Conservation (phyloP, 2,329 filamentous ascomycete species). For the Aspergillus neotritici region DNA sequence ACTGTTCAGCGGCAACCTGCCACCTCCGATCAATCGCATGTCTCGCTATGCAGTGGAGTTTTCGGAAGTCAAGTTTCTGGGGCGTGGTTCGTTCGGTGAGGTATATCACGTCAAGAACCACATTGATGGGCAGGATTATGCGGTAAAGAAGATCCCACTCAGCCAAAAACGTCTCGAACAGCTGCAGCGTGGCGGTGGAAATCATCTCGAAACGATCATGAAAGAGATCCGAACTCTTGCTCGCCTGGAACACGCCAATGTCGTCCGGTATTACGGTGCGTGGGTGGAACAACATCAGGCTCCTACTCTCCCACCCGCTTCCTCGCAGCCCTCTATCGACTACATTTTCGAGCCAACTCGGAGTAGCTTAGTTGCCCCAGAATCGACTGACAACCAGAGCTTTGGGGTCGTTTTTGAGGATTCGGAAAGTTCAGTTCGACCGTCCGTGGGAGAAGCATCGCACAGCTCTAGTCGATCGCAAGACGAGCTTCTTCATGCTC, state of each 20-base stretch:
- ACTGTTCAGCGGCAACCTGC: constrained; percentile 22
- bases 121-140: constrained; percentile 58
- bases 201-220: constrained; percentile 53
- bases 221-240: constrained; percentile 59
- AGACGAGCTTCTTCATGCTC: constrained; percentile 31
- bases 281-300: constrained; percentile 54
- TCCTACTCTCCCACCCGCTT: constrained; percentile 8
- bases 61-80: constrained; percentile 51
- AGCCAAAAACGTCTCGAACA: constrained; percentile 48
- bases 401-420: constrained; percentile 40
- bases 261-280: constrained; percentile 60
- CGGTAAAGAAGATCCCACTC: constrained; percentile 61
- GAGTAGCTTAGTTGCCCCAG: constrained; percentile 13
- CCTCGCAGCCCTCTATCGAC: constrained; percentile 2
- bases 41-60: constrained; percentile 49
- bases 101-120: constrained; percentile 59
- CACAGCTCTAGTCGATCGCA: constrained; percentile 15
- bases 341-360: constrained; percentile 13
- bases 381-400: constrained; percentile 22
- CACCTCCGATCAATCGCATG: constrained; percentile 20
- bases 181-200: constrained; percentile 47
- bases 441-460: constrained; percentile 12
- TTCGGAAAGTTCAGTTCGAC: constrained; percentile 25
- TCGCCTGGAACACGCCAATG: constrained; percentile 58
- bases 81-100: constrained; percentile 60